Evolutionary conservation across 176 grass and related monocot genomes (phyloP), one percentile per base, ranked within the genome.

Genomic region (Juncus inflexus): DNA sequence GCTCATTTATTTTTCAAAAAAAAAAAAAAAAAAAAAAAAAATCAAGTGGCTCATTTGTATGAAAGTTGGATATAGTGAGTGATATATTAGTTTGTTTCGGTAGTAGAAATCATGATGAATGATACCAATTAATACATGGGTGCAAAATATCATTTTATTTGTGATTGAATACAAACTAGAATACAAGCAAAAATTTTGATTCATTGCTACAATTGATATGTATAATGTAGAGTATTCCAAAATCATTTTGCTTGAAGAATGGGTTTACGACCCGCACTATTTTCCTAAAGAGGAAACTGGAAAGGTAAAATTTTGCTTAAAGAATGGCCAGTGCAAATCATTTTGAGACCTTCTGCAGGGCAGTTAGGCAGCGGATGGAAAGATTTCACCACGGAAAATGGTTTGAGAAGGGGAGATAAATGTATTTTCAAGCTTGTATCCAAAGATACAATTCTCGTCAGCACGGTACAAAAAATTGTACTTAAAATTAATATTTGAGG

Each of bases 331-430:
- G 14, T 13, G 14, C 4, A 13, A 11, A 12, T 57, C 10, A 11
- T 13, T 13, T 13, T 57, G 54, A 57, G 8, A 57, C 14, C 54
- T 57, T 13, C 54, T 5, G 54, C 7, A 13, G 10, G 10, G 10
- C 10, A 13, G 10, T 57, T 57, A 57, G n/a, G 10, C 5, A 13
- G 4, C 5, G 12, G 14, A 5, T 57, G 10, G 10, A 13, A 57
- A 57, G 54, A 13, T 57, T 57, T 57, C n/a, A 57, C 43, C 43
- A 47, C 4, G 43, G 43, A 47, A 47, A 47, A 47, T 13, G n/a
- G n/a, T 13, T 57, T 57, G 10, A 57, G n/a, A 57, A 57, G 7
- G 4, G 54, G 54, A 57, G 54, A 57, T 57, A 57, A 13, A 57
- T 13, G 14, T 13, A 5, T 11, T 4, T 57, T 57, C 14, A 57